These are phyloP conservation scores for Cubamyces sp. DNA, from an alignment of 768 basidiomycete species.

Conservation along the genomic window DNA sequence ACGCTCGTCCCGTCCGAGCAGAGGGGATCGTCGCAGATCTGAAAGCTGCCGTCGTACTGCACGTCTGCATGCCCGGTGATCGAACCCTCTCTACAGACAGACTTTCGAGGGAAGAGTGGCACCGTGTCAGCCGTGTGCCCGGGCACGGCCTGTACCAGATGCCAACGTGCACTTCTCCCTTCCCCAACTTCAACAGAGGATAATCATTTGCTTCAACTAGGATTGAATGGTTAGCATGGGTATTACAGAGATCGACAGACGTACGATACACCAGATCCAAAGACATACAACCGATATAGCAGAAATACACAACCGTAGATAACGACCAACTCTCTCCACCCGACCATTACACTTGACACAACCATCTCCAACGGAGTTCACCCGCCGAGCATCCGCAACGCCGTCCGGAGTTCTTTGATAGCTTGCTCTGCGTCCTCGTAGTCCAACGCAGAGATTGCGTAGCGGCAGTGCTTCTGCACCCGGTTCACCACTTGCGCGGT, in stretches of 20 bases:
- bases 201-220: too few species aligned
- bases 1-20: too few species aligned
- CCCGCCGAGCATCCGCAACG: constrained; percentile 68
- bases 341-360: background rate
- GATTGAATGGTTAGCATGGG: too few species aligned
- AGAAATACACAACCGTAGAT: background rate
- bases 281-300: background rate
- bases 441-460: constrained; percentile 93
- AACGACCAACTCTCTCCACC: background rate
- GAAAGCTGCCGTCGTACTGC: too few species aligned
- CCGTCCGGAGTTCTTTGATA: constrained; percentile 76
- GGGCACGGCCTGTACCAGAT: too few species aligned
- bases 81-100: too few species aligned
- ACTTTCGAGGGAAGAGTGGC: too few species aligned
- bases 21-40: too few species aligned
- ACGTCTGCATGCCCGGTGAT: too few species aligned
- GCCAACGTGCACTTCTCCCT: too few species aligned
- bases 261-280: constrained; percentile 2
- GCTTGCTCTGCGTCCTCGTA: constrained; percentile 94
- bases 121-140: too few species aligned
- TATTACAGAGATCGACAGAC: background rate
- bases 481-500: constrained; percentile 69
- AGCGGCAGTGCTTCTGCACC: constrained; percentile 89
- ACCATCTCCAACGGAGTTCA: constrained; percentile 25
- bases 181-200: too few species aligned